Percentiles rank a stretch among this genome's conserved stretches.
Evolutionary conservation across 2,329 filamentous ascomycete species (phyloP).

Genomic region (Chaetomium strumarium): DNA sequence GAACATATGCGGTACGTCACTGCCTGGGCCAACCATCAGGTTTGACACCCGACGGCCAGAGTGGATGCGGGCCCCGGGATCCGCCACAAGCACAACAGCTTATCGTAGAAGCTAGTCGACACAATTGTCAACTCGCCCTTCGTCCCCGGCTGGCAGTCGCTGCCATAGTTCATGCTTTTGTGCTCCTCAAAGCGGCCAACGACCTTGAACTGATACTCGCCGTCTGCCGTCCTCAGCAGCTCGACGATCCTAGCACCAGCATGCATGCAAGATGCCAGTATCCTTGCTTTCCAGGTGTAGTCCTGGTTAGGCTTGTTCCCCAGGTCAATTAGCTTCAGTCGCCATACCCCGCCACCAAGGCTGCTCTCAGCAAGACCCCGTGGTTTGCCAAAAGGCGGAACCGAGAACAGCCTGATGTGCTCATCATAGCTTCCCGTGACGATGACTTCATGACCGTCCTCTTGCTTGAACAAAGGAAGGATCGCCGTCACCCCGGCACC

Average conservation of each 20-base stretch:
- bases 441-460: conserved; percentile 47
- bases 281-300: conserved; percentile 30
- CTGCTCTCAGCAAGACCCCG: conserved; percentile 57
- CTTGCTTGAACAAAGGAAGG: conserved; percentile 55
- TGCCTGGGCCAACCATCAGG: too few species aligned
- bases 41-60: too few species aligned
- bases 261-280: conserved; percentile 94
- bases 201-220: conserved; percentile 56
- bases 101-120: conserved; percentile 74
- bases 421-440: conserved; percentile 94
- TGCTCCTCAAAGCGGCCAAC: conserved; percentile 75
- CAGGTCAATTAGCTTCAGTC: conserved; percentile 57
- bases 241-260: conserved; percentile 67
- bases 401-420: conserved; percentile 60
- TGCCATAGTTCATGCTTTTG: conserved; percentile 91
- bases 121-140: conserved; percentile 43
- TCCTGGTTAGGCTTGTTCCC: conserved; percentile 22
- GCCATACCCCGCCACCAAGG: conserved; percentile 81
- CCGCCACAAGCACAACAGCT: conserved; percentile 60
- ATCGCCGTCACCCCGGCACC: conserved; percentile 85
- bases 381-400: conserved; percentile 39
- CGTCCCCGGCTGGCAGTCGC: conserved; percentile 54
- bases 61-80: neutral
- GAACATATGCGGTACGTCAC: too few species aligned
- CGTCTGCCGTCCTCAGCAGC: conserved; percentile 34